Evolutionary conservation across 2,329 filamentous ascomycete genomes (phyloP), one percentile per base, ranked within the genome.

Genomic region (Ophiostoma himal-ulmi): DNA sequence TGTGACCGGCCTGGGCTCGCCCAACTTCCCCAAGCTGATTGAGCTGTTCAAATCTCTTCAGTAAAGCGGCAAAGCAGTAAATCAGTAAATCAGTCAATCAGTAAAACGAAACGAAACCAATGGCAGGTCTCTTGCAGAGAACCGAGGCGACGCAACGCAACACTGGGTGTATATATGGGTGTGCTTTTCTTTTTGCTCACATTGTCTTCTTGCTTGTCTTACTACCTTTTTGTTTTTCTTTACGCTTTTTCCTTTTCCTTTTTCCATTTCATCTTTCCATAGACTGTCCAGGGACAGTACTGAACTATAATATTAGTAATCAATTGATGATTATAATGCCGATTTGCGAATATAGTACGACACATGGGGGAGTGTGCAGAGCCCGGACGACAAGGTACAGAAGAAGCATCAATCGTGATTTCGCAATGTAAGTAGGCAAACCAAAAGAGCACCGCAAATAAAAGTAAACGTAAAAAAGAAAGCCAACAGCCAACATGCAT

Each of bases 1-100:
- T 1, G 71, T 72, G 57, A 72, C 71, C n/a, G 71, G 70, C 2
- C 70, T 72, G 7, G 71, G 71, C 4, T 72, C 75, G 39, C 75
- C 75, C 22, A 71, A 75, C 39, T 77, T 73, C 48, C 73, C 74
- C 0, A 74, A 73, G 70, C 72, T 77, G 52, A 48, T 73, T 22
- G 71, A 69, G 26, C 70, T 76, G 14, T 74, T 77, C 36, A 44
- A 73, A 70, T 70, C 66, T 17, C 67, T 75, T 20, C 62, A 37
- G 62, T 65, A 39, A 6, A 22, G 26, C 11, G 5, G 52, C 10
- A 48, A 17, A 44, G 6, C 39, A 44, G 30, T 30, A 30, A 30
- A 30, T n/a, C n/a, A n/a, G n/a, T n/a, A n/a, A n/a, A n/a, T n/a
- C n/a, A n/a, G n/a, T n/a, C n/a, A n/a, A n/a, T n/a, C n/a, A n/a